Conservation (phyloP, 805 yeast species). For the Hanseniaspora lachancei region DNA sequence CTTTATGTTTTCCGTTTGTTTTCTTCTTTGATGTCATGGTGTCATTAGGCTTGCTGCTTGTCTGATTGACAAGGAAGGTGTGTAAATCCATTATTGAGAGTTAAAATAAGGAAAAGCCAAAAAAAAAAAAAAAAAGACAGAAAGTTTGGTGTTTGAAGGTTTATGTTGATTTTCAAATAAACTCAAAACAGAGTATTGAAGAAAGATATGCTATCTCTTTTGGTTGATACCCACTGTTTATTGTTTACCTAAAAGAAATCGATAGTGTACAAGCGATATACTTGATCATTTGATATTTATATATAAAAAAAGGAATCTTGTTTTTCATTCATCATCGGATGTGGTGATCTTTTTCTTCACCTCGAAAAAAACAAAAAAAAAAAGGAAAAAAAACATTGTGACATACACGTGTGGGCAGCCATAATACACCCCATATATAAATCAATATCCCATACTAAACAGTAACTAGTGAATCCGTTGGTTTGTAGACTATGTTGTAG, state of each 20-base stretch:
- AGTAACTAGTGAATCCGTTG: conserved; percentile 36
- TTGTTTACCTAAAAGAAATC: no score
- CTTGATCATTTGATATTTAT: no score
- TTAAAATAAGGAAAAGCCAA: background rate
- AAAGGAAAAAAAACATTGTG: background rate
- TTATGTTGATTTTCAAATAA: background rate
- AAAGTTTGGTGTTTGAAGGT: background rate
- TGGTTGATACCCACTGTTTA: background rate
- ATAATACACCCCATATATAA: background rate
- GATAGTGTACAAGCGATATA: no score
- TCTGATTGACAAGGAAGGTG: background rate
- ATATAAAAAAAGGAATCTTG: background rate
- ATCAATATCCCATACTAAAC: background rate
- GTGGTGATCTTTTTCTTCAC: no score
- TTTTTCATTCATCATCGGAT: background rate
- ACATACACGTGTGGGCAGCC: background rate
- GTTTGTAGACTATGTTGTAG: conserved; percentile 53
- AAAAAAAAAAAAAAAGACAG: background rate
- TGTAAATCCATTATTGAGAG: background rate
- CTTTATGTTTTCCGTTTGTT: background rate
- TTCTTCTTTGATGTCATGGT: background rate
- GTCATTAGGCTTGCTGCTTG: background rate
- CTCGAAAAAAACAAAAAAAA: background rate
- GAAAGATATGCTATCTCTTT: background rate
- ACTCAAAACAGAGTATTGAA: background rate